phyloP scores from a whole-genome alignment of 163 green algal species.

The Scenedesmus sp. region DNA sequence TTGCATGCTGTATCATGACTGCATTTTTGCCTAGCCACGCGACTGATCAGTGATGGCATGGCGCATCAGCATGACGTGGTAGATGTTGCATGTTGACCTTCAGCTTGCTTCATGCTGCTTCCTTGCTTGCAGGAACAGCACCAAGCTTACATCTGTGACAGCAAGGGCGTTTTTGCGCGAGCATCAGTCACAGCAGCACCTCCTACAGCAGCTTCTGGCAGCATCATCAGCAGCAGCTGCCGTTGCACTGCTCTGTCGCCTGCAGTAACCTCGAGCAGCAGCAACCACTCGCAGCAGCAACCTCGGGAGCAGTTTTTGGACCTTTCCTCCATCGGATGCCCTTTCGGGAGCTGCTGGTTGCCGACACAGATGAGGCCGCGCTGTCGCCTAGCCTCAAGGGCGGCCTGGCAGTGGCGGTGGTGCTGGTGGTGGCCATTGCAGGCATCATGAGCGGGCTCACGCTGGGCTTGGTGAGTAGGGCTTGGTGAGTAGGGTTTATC shows the following conservation, averaged over 20 bases:
- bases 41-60: neutral
- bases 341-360: neutral
- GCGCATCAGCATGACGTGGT: neutral
- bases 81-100: neutral
- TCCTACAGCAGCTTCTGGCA: neutral
- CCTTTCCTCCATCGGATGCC: slow-evolving; percentile 2
- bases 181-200: neutral
- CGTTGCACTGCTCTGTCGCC: neutral
- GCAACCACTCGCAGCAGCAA: neutral
- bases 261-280: neutral
- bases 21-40: neutral
- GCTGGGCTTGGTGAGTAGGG: slow-evolving; percentile 82
- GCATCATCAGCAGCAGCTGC: neutral
- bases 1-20: neutral
- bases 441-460: slow-evolving; percentile 86
- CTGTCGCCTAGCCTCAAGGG: neutral
- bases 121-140: neutral
- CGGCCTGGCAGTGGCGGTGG: slow-evolving; percentile 35
- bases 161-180: neutral
- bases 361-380: neutral
- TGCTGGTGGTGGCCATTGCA: slow-evolving; percentile 66
- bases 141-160: neutral
- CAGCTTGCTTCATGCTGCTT: neutral
- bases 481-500: slow-evolving; percentile 56
- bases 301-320: too few species aligned